A percentile compares a stretch with the other conserved stretches of the same genome.
Evolutionary conservation across 352 stramenopile genomes (phyloP).

Genomic region (Pythium folliculosum): DNA sequence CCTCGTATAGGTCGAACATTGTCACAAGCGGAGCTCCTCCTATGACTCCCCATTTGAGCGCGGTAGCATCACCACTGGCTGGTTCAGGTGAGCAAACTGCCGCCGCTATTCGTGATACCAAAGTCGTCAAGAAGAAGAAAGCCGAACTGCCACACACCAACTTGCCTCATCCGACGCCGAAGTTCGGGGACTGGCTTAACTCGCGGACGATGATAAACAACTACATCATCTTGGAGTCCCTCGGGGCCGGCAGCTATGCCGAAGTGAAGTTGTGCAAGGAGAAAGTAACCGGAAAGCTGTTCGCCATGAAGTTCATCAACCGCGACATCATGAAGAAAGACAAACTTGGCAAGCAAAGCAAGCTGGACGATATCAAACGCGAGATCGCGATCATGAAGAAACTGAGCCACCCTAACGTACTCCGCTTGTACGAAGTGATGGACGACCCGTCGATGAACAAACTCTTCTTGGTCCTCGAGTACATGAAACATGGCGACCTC

Average conservation of each 20-base stretch:
- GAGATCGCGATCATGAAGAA: constrained; percentile 99
- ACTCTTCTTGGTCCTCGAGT: constrained; percentile 97
- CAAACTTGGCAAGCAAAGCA: constrained; percentile 78
- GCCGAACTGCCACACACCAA: constrained; percentile 75
- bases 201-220: constrained; percentile 93
- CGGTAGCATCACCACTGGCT: constrained; percentile 4
- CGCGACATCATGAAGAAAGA: constrained; percentile 88
- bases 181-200: constrained; percentile 85
- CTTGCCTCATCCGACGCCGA: constrained; percentile 71
- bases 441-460: constrained; percentile 94
- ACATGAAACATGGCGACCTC: constrained; percentile 88
- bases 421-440: constrained; percentile 95
- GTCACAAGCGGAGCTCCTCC: constrained; percentile 36
- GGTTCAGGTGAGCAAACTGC: constrained; percentile 3
- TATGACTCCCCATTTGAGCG: constrained; percentile 41
- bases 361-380: constrained; percentile 87
- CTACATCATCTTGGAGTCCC: constrained; percentile 89
- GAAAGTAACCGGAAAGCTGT: constrained; percentile 70
- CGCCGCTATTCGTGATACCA: constrained; percentile 67
- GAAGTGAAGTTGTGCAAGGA: constrained; percentile 91
- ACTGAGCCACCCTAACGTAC: constrained; percentile 94
- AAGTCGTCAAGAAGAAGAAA: constrained; percentile 83
- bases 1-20: constrained; percentile 56
- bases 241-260: constrained; percentile 88
- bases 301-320: constrained; percentile 89